Evolutionary conservation across 2,329 filamentous ascomycete species (phyloP).

Genomic region (Xylariaceae sp.): DNA sequence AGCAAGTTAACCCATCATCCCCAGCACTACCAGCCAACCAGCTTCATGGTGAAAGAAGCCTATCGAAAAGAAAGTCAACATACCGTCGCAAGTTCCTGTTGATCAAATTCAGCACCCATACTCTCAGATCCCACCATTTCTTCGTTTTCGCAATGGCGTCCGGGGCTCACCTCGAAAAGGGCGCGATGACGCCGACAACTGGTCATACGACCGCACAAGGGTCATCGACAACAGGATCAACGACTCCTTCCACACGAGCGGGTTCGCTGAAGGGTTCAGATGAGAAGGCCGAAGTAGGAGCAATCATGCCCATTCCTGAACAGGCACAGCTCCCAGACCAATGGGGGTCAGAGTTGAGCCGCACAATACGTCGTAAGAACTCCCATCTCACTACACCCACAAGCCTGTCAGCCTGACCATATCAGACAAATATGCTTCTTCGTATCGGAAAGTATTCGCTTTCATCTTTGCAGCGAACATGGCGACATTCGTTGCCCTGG

Average conservation of each 20-base stretch:
- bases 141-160: slow-evolving; percentile 13
- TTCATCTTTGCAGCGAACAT: slow-evolving; percentile 48
- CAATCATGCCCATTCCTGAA: slow-evolving; percentile 4
- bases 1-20: no score
- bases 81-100: no score
- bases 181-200: slow-evolving; percentile 11
- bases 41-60: no score
- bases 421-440: slow-evolving; percentile 24
- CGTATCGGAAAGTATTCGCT: slow-evolving; percentile 53
- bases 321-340: slow-evolving; percentile 20
- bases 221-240: slow-evolving; percentile 16
- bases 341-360: slow-evolving; percentile 15
- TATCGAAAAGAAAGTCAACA: no score
- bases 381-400: not conserved
- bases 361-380: not conserved
- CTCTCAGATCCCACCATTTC: slow-evolving; percentile 1
- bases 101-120: no score
- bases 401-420: not conserved
- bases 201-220: slow-evolving; percentile 10
- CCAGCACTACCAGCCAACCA: no score
- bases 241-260: slow-evolving; percentile 16
- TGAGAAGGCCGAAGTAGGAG: slow-evolving; percentile 14
- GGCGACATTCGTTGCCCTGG: slow-evolving; percentile 41
- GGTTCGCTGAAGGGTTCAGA: slow-evolving; percentile 12
- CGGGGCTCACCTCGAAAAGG: slow-evolving; percentile 5